Base-by-base conservation (phyloP, 768 basidiomycete genomes). In the Pisolithus microcarpus region DNA sequence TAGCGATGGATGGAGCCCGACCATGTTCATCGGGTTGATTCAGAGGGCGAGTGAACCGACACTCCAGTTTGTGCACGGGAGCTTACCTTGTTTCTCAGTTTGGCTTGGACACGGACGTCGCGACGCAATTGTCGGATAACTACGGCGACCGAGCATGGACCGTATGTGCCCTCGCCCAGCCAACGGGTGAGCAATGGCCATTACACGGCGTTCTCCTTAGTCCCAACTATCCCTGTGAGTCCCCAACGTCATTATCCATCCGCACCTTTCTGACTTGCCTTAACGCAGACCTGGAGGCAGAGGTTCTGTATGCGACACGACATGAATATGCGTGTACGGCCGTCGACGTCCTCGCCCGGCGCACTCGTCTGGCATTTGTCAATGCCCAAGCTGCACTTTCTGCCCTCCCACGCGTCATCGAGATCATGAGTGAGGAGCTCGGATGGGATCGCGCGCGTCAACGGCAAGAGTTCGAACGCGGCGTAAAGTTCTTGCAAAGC, bases 131-230 rank as follows among this genome's bases (percentile, higher is more conserved):
- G 4, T 82, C 92, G n/a, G 84, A 89, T 49, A 88, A 84, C 60
- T 98, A 99, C 62, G 95, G 95, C 23, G 93, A 96, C 68, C 86
- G 93, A 47, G 93, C 95, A 0, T 98, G 95, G 95, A 87, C 87
- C 0, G 90, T 98, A 0, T 88, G 86, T 59, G 80, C 82, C 0
- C 78, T 93, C 51, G 85, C 88, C 1, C 75, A 83, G 46, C 80
- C 84, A 3, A 92, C 90, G 0, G 87, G 87, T 26, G 74, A 76
- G 49, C 75, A 72, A 10, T 94, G 88, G 91, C 92, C 93, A n/a
- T 69, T 92, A 10, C 84, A 94, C 61, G 94, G 92, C 23, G 74
- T 79, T 48, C 77, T 86, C 4, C 72, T 99, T 19, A 75, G 73
- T 28, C 68, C 79, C 3, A 74, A 77, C 51, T 91, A 95, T 63